Percentiles rank a stretch among this genome's conserved stretches.
These are phyloP conservation scores for Eucalyptus polyanthemos DNA, from an alignment of 345 rosid species.

Conservation along the genomic window DNA sequence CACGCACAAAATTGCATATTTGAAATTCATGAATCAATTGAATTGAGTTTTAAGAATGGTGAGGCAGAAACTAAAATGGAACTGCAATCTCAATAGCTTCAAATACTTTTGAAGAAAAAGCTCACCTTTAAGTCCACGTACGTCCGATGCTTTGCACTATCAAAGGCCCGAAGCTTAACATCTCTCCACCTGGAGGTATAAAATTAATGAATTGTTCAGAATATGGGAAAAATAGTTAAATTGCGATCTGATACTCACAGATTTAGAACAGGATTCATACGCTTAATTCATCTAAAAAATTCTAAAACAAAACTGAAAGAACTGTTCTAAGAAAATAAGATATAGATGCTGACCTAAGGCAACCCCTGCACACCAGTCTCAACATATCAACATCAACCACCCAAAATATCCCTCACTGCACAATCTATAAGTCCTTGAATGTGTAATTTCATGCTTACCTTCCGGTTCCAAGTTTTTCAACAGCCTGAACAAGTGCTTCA, in stretches of 20 bases:
- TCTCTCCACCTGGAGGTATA: conserved; percentile 82
- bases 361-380: neutral
- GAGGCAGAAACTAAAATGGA: neutral
- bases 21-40: neutral
- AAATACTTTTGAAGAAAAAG: neutral
- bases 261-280: neutral
- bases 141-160: conserved; percentile 88
- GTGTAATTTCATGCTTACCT: conserved; percentile 33
- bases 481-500: conserved; percentile 94
- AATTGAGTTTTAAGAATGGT: neutral
- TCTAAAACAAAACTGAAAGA: neutral
- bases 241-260: neutral
- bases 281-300: neutral
- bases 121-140: conserved; percentile 93
- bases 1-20: neutral
- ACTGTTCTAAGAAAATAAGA: neutral
- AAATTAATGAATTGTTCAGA: neutral
- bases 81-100: neutral
- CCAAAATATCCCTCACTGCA: neutral
- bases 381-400: neutral
- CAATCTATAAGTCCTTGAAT: neutral
- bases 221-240: neutral
- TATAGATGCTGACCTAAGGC: neutral
- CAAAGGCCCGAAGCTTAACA: conserved; percentile 86
- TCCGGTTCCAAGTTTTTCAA: conserved; percentile 98